Evolutionary conservation across 176 grass and related monocot genomes (phyloP).

Genomic region (Rhynchospora breviuscula): DNA sequence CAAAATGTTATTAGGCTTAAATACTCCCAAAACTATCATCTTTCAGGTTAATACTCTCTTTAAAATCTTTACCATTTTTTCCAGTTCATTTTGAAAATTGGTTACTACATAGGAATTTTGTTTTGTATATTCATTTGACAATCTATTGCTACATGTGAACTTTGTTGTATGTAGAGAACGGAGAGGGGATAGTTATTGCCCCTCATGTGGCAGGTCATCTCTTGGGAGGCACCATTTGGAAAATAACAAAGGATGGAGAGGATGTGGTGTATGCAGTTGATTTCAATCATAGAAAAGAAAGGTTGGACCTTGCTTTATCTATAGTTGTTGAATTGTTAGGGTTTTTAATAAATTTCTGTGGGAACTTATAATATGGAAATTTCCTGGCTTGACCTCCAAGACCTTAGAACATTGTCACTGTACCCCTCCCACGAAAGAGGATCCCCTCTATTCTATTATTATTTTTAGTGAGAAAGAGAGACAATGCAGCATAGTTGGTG

Average conservation of each 20-base stretch:
- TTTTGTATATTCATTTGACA: constrained; percentile 16
- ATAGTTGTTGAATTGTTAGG: not conserved
- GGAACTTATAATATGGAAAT: not conserved
- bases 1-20: constrained; percentile 78
- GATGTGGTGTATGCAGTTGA: constrained; percentile 88
- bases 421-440: not conserved
- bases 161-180: constrained; percentile 53
- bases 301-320: constrained; percentile 24
- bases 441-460: not conserved
- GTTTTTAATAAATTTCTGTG: not conserved
- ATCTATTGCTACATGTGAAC: not conserved
- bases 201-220: constrained; percentile 91
- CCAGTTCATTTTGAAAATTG: not conserved
- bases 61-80: constrained; percentile 15
- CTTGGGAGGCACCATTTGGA: constrained; percentile 90
- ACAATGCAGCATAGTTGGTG: not conserved
- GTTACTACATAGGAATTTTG: not conserved
- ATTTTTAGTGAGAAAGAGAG: not conserved
- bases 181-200: constrained; percentile 95
- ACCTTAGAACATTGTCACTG: too few relatives aligned
- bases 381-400: not conserved
- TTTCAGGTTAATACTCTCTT: constrained; percentile 58
- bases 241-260: constrained; percentile 97
- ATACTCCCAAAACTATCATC: constrained; percentile 82
- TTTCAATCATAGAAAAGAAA: constrained; percentile 91